Base-by-base conservation (phyloP, 78 protist genomes). In the Bigelowiella natans region DNA sequence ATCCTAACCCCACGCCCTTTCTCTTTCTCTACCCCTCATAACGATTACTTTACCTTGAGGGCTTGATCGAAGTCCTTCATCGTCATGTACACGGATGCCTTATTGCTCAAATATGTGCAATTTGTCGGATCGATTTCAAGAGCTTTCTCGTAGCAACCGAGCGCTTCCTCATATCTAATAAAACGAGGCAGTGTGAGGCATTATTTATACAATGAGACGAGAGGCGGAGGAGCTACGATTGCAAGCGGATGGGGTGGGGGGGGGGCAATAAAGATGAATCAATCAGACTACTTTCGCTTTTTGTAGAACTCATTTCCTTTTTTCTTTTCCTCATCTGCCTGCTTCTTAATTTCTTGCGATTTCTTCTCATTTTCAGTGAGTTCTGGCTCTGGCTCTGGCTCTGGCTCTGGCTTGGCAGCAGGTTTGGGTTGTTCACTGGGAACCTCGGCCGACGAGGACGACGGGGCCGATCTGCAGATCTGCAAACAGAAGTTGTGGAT, bases 221-320 rank as follows among this genome's bases (percentile, higher is more conserved):
- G n/a, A n/a, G n/a, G n/a, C n/a, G n/a, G n/a, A n/a, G n/a, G n/a
- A n/a, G n/a, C n/a, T n/a, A n/a, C n/a, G n/a, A n/a, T n/a, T n/a
- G n/a, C n/a, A n/a, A n/a, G n/a, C n/a, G n/a, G n/a, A n/a, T n/a
- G n/a, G n/a, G n/a, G n/a, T n/a, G n/a, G n/a, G n/a, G n/a, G n/a
- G n/a, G n/a, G n/a, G n/a, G n/a, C n/a, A n/a, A n/a, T n/a, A n/a
- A n/a, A n/a, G n/a, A n/a, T n/a, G n/a, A n/a, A n/a, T n/a, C n/a
- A n/a, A n/a, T n/a, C n/a, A n/a, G n/a, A n/a, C n/a, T n/a, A n/a
- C 36, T 85, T 85, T 11, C 18, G 7, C 38, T 34, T 37, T 18
- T 85, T 37, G 87, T 85, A 85, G 38, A 85, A 11, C 87, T 85
- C 38, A 18, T 85, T 85, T 7, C 87, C 87, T 11, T 85, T 85